Conservation (phyloP, 495 filamentous ascomycete species). For the Cetradonia linearis region DNA sequence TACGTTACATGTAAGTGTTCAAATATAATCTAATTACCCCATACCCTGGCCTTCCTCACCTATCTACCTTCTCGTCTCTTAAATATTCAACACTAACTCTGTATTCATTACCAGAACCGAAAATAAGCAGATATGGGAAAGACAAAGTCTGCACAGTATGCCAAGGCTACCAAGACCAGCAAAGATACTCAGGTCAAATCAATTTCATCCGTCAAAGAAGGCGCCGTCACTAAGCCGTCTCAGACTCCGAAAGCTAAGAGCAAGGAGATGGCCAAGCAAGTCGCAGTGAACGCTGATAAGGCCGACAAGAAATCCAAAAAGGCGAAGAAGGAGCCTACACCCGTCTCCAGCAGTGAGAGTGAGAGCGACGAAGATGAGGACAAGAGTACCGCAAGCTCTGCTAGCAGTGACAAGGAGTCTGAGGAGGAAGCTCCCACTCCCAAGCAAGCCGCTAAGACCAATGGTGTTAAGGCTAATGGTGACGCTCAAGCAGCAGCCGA, state of each 20-base stretch:
- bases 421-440: constrained; percentile 22
- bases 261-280: constrained; percentile 40
- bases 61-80: not conserved
- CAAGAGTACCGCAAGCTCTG: constrained; percentile 32
- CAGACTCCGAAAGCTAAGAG: constrained; percentile 40
- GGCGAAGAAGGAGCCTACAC: constrained; percentile 39
- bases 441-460: constrained; percentile 16
- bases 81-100: not conserved
- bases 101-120: not conserved
- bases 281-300: constrained; percentile 37
- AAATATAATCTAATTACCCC: not conserved
- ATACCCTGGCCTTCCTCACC: not conserved
- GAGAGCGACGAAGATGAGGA: constrained; percentile 37
- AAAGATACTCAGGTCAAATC: constrained; percentile 40
- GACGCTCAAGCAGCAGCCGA: constrained; percentile 14
- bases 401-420: constrained; percentile 30
- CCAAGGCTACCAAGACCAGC: constrained; percentile 32
- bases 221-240: constrained; percentile 41
- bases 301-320: constrained; percentile 28
- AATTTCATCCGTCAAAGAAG: constrained; percentile 44
- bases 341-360: constrained; percentile 34
- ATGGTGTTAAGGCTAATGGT: constrained; percentile 22
- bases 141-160: constrained; percentile 37
- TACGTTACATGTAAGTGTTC: not conserved
- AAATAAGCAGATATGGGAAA: constrained; percentile 39